These are phyloP conservation scores for Xerocomellus chrysenteron DNA, from an alignment of 768 basidiomycete species.

Conservation along the genomic window DNA sequence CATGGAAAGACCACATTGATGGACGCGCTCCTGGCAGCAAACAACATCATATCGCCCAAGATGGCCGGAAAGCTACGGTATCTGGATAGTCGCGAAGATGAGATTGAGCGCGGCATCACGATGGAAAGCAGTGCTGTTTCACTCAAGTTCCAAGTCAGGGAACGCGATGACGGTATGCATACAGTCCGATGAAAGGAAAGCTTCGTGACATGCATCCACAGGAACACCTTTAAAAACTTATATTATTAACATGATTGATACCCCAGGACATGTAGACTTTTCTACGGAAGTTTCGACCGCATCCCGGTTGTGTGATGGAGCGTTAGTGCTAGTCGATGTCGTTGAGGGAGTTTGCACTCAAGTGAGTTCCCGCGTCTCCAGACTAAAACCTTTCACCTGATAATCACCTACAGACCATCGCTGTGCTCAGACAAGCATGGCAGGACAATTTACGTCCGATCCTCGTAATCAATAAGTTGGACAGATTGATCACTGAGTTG, in stretches of 20 bases:
- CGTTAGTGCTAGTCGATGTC: conserved; percentile 91
- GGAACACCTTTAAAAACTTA: conserved; percentile 66
- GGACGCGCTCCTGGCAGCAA: conserved; percentile 93
- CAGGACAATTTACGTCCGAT: conserved; percentile 84
- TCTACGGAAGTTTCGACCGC: conserved; percentile 96
- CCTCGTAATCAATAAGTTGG: conserved; percentile 96
- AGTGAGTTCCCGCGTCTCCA: conserved; percentile 45
- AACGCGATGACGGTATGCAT: conserved; percentile 59
- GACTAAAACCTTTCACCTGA: not conserved
- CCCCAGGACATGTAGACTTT: conserved; percentile 98
- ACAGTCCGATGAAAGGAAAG: conserved; percentile 1
- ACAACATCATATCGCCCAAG: conserved; percentile 92
- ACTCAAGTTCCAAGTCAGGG: conserved; percentile 80
- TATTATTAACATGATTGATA: conserved; percentile 95
- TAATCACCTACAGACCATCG: conserved; percentile 67
- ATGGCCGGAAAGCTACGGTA: conserved; percentile 98
- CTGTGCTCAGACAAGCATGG: conserved; percentile 95
- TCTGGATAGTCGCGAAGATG: conserved; percentile 93
- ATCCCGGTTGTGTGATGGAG: conserved; percentile 91
- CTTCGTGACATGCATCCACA: conserved; percentile 40
- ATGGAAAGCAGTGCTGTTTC: conserved; percentile 98
- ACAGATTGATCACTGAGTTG: conserved; percentile 91
- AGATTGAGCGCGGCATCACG: conserved; percentile 96
- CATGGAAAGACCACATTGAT: conserved; percentile 97
- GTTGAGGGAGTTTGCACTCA: conserved; percentile 99